phyloP scores from a whole-genome alignment of 805 yeast species.

The Suhomyces kilbournensis region DNA sequence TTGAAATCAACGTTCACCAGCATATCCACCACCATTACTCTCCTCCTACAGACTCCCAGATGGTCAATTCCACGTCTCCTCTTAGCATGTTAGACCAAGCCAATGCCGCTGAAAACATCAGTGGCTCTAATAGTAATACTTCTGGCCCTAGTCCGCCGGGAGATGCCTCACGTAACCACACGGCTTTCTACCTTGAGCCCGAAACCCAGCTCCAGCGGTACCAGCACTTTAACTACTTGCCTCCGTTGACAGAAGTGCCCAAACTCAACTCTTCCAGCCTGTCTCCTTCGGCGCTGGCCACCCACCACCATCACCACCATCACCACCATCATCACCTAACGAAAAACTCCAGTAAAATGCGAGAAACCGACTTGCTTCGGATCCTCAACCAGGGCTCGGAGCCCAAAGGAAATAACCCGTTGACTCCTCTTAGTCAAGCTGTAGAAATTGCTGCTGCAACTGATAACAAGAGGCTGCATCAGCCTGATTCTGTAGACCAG shows the following conservation, averaged over 20 bases:
- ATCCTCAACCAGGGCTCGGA: slow-evolving; percentile 36
- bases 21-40: slow-evolving; percentile 80
- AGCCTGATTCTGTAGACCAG: not conserved
- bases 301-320: slow-evolving; percentile 29
- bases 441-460: slow-evolving; percentile 38
- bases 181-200: slow-evolving; percentile 37
- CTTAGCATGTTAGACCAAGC: slow-evolving; percentile 10
- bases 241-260: slow-evolving; percentile 70
- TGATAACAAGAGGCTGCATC: slow-evolving; percentile 12
- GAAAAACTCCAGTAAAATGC: slow-evolving; percentile 5
- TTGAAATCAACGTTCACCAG: slow-evolving; percentile 74
- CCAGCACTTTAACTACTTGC: slow-evolving; percentile 72
- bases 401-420: slow-evolving; percentile 5
- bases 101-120: not conserved
- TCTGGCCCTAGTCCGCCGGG: slow-evolving; percentile 2
- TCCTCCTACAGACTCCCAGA: slow-evolving; percentile 5
- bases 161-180: not conserved
- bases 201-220: slow-evolving; percentile 56
- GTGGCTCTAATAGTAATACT: not conserved
- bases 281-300: slow-evolving; percentile 12
- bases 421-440: slow-evolving; percentile 42
- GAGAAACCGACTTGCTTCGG: slow-evolving; percentile 38
- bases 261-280: slow-evolving; percentile 55
- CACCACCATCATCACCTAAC: slow-evolving; percentile 25
- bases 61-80: slow-evolving; percentile 1